These are phyloP conservation scores for Citrus unshiu DNA, from an alignment of 345 rosid species.

Conservation along the genomic window DNA sequence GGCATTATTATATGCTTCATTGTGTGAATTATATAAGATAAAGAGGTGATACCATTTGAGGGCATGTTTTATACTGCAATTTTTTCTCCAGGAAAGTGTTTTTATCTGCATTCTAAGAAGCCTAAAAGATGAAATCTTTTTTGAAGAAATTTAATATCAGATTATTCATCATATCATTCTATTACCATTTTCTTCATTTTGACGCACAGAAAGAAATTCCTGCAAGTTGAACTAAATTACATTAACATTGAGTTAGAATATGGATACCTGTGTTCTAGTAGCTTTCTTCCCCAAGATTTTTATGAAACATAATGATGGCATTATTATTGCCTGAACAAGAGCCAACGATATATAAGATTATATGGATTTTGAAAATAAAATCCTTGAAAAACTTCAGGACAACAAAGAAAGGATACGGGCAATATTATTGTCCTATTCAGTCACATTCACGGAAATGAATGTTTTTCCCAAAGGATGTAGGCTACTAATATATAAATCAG, in stretches of 20 bases:
- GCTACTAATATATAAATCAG: neutral
- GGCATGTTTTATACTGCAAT: neutral
- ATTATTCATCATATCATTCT: neutral
- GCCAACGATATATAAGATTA: neutral
- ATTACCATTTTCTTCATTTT: neutral
- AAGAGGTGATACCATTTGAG: neutral
- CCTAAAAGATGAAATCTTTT: neutral
- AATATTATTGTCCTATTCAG: neutral
- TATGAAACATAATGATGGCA: constrained; percentile 78
- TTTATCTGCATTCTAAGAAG: neutral
- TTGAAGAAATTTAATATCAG: neutral
- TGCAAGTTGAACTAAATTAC: neutral
- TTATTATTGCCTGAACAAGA: constrained; percentile 60
- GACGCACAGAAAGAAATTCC: neutral
- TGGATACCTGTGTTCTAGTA: constrained; percentile 55
- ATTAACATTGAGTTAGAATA: neutral
- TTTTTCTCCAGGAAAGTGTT: neutral
- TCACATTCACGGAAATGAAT: neutral
- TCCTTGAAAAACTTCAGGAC: neutral
- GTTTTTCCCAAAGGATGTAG: neutral
- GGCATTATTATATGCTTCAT: neutral
- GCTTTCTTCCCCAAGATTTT: constrained; percentile 71
- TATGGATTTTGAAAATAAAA: neutral
- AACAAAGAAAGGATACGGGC: neutral
- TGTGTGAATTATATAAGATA: no score